Base-by-base conservation (phyloP, 208 protist species). In the Crithidia fasciculata region DNA sequence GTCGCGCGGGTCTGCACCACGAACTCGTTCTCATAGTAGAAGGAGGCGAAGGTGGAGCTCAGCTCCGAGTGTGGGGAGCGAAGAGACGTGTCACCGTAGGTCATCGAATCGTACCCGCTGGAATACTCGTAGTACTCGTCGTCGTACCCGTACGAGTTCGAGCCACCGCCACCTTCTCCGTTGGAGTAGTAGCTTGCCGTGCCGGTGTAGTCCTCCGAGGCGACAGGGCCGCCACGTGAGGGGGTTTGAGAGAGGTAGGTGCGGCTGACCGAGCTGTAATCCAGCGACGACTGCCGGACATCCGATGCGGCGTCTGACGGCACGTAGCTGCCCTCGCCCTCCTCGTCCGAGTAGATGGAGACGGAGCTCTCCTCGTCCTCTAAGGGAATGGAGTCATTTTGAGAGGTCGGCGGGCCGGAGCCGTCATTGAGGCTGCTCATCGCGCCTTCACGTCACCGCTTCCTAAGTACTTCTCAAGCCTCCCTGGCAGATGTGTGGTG, bases 31-130 rank as follows among this genome's bases (percentile, higher is more conserved):
- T 91, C 86, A 66, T 89, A 75, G 71, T 93, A 96, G 74, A 94
- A 91, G 45, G 83, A 92, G 47, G 84, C 80, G 61, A 93, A 92
- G 19, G 92, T 93, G 10, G 92, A 93, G 80, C 89, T 94, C 61
- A 93, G 78, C 65, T 93, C 86, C 2, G 87, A 93, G 45, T 80
- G 73, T 9, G 92, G 87, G 7, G 88, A 94, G 61, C 83, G 77
- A 49, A 90, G 71, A 3, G 80, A 81, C 19, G 74, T 88, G 69
- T 92, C 83, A 72, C 79, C 81, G 68, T 78, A 80, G 52, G 67
- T 69, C 70, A 81, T 39, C 10, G 80, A 85, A 53, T 73, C 81
- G 65, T 82, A 86, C 36, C 60, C 62, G 55, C 63, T 76, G 13
- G 64, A 76, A 45, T 80, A 72, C 49, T 79, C 59, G 44, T 79